Evolutionary conservation across 129 eudicot species (phyloP).

Genomic region (Daucus carota): DH1_v3.0 NC_030381.2:55425001-55425500

Average conservation of each 20-base stretch:
- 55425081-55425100: slow-evolving; percentile 29
- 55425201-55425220: slow-evolving; percentile 66
- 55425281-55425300: slow-evolving; percentile 29
- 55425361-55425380: slow-evolving; percentile 70
- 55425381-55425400: slow-evolving; percentile 30
- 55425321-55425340: slow-evolving; percentile 39
- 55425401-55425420: slow-evolving; percentile 32
- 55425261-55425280: background rate
- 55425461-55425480: background rate
- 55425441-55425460: background rate
- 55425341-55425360: slow-evolving; percentile 42
- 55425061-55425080: slow-evolving; percentile 35
- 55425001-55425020: background rate
- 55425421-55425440: slow-evolving; percentile 64
- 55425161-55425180: slow-evolving; percentile 41
- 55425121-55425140: slow-evolving; percentile 41
- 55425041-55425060: slow-evolving; percentile 48
- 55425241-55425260: background rate
- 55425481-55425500: background rate
- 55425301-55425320: slow-evolving; percentile 51
- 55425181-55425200: slow-evolving; percentile 47
- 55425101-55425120: slow-evolving; percentile 55
- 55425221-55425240: background rate
- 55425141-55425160: slow-evolving; percentile 47
- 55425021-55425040: slow-evolving; percentile 7